These are phyloP conservation scores for Cytospora piceicola DNA, from an alignment of 2,329 filamentous ascomycete genomes.

Conservation along the genomic window DNA sequence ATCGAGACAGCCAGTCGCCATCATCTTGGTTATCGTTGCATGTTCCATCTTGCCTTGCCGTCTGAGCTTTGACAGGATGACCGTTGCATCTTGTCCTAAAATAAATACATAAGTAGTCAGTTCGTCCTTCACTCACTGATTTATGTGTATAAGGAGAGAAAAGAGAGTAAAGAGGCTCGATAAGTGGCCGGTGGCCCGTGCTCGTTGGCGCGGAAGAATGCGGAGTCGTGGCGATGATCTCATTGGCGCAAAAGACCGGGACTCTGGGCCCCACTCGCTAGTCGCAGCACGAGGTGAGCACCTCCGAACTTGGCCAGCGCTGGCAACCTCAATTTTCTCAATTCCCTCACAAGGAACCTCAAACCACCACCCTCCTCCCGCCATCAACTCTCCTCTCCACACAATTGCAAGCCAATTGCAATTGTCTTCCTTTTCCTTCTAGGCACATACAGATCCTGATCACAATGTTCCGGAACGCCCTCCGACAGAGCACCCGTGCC, in stretches of 20 bases:
- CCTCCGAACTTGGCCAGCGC: conserved; percentile 37
- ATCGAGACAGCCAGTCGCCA: no score
- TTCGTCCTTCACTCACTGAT: no score
- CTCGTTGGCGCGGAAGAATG: not conserved
- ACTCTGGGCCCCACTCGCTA: conserved; percentile 27
- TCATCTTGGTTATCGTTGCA: no score
- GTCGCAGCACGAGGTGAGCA: conserved; percentile 14
- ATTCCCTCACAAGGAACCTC: conserved; percentile 37
- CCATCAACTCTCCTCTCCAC: conserved; percentile 63
- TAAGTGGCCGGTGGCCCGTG: not conserved
- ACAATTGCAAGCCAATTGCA: conserved; percentile 65
- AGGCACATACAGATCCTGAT: conserved; percentile 56
- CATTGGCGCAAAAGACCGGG: conserved; percentile 31
- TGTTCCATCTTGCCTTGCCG: no score
- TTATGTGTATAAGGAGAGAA: no score
- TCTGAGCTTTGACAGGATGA: no score
- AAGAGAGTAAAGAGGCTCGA: no score
- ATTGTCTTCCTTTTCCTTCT: conserved; percentile 61
- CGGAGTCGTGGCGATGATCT: not conserved
- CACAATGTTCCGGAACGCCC: conserved; percentile 96
- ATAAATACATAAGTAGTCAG: no score
- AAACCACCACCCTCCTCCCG: conserved; percentile 47
- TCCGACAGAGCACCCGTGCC: conserved; percentile 94
- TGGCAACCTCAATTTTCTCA: conserved; percentile 29
- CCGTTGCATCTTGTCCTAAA: not conserved